Conservation (phyloP, 192 early-diverging fungal species). For the Cladochytrium replicatum region DNA sequence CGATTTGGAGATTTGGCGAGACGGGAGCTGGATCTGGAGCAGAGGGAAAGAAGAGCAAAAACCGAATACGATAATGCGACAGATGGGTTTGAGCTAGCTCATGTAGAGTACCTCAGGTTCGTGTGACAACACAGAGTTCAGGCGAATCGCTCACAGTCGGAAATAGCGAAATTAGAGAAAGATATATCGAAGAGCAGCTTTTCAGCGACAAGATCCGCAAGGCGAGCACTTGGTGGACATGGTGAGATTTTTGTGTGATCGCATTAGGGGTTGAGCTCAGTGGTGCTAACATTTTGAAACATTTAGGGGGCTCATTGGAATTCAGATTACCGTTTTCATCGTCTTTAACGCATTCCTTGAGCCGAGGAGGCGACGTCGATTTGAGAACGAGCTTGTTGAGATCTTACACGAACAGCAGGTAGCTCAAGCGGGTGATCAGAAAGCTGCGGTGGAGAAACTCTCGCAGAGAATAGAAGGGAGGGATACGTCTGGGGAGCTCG, state of each 20-base stretch:
- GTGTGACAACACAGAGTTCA: neutral
- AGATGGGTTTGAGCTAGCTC: conserved; percentile 25
- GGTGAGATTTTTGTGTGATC: conserved; percentile 3
- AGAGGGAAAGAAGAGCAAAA: conserved; percentile 24
- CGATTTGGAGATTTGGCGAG: conserved; percentile 33
- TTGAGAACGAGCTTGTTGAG: conserved; percentile 17
- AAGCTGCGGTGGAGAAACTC: neutral
- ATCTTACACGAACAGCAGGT: conserved; percentile 23
- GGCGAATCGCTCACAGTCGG: neutral
- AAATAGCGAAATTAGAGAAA: conserved; percentile 30
- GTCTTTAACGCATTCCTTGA: conserved; percentile 30
- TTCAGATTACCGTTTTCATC: conserved; percentile 31
- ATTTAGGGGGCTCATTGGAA: conserved; percentile 32
- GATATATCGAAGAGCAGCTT: conserved; percentile 47
- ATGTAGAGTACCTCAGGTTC: conserved; percentile 26
- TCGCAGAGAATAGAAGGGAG: neutral
- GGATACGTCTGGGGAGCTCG: neutral
- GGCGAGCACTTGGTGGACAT: conserved; percentile 35
- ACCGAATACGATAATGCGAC: conserved; percentile 18
- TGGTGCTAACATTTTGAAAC: conserved; percentile 1
- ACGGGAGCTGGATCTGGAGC: conserved; percentile 29
- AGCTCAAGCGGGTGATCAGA: conserved; percentile 3
- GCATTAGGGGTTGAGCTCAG: neutral
- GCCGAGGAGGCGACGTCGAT: conserved; percentile 21
- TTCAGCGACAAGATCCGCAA: conserved; percentile 40